Evolutionary conservation across 2,329 filamentous ascomycete species (phyloP), one percentile per base, ranked within the genome.

Genomic region (Fusarium sp.): DNA sequence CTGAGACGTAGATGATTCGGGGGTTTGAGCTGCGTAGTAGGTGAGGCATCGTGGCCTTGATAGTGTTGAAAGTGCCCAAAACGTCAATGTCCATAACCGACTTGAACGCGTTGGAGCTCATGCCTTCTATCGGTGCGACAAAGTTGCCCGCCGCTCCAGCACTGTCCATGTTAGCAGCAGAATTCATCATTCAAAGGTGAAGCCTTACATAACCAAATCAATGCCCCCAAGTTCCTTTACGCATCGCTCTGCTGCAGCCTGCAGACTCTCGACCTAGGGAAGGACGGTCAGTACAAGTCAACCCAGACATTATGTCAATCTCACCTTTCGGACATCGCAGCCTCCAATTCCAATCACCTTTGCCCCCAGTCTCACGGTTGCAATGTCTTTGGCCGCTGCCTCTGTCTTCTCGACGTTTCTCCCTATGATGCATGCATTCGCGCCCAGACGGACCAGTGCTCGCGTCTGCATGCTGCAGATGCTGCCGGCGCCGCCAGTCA

Each of bases 141-240:
- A 98, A 99, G 84, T 99, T 99, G 68, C 97, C 97, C 20, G 97
- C 97, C 16, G 97, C 97, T 60, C 97, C 97, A 22, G 96, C 96
- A 81, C 94, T 97, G 78, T 59, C 16, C 37, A 6, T 18, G 22
- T 74, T 41, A 68, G 65, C 31, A 59, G 18, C 6, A 24, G 2
- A 20, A 24, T 20, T 33, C 16, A 6, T 52, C 5, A n/a, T 16
- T 35, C 48, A 43, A 60, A n/a, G n/a, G 31, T 10, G 80, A 48
- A 37, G 10, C 16, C 89, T 80, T 85, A 96, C 94, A 98, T 97
- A 67, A 97, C 94, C 82, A 92, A 98, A 83, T 99, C 97, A 75
- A 99, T 95, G 14, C 89, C 88, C 7, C 97, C 97, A 6, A 99
- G 87, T 83, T 98, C 95, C 76, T 91, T 89, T 2, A 91, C 93